A percentile compares a stretch with the other conserved stretches of the same genome.
phyloP scores from a whole-genome alignment of 352 stramenopile genomes.

The Phytophthora colocasiae region DNA sequence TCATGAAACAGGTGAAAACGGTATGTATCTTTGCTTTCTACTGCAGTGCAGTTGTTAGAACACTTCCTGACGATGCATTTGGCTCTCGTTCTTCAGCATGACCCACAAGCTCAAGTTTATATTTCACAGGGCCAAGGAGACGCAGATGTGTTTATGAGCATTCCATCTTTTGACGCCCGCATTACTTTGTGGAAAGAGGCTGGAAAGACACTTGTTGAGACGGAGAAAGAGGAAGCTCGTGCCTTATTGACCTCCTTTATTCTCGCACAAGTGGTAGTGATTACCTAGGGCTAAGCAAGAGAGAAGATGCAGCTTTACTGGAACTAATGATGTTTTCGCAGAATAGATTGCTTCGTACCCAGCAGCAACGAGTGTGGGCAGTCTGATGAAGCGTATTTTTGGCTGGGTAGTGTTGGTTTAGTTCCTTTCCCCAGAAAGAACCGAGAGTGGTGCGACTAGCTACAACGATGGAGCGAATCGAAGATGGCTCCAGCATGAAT shows the following conservation, averaged over 20 bases:
- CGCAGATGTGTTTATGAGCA: slow-evolving; percentile 84
- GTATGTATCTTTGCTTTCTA: slow-evolving; percentile 33
- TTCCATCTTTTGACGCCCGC: slow-evolving; percentile 75
- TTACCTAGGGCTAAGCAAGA: slow-evolving; percentile 38
- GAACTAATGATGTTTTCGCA: slow-evolving; percentile 15
- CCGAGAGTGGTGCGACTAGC: background rate
- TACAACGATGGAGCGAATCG: slow-evolving; percentile 44
- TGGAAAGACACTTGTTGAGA: slow-evolving; percentile 83
- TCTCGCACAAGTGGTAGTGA: slow-evolving; percentile 56
- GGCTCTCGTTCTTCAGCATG: slow-evolving; percentile 50
- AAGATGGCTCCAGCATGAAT: slow-evolving; percentile 45
- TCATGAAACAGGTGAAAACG: slow-evolving; percentile 79
- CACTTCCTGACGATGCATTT: background rate
- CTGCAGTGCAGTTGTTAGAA: background rate
- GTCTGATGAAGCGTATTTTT: slow-evolving; percentile 41
- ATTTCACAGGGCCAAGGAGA: slow-evolving; percentile 82
- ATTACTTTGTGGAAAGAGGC: slow-evolving; percentile 82
- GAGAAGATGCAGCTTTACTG: slow-evolving; percentile 14
- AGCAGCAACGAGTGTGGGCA: slow-evolving; percentile 15
- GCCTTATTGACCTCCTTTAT: slow-evolving; percentile 65
- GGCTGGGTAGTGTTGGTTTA: slow-evolving; percentile 21
- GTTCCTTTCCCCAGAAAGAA: slow-evolving; percentile 1
- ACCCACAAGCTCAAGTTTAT: slow-evolving; percentile 73
- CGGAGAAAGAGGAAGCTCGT: slow-evolving; percentile 75
- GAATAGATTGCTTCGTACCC: slow-evolving; percentile 33